Percentiles rank a stretch among this genome's conserved stretches.
These are phyloP conservation scores for Acephala macrosclerotiorum DNA, from an alignment of 2,329 filamentous ascomycete genomes.

Conservation along the genomic window DNA sequence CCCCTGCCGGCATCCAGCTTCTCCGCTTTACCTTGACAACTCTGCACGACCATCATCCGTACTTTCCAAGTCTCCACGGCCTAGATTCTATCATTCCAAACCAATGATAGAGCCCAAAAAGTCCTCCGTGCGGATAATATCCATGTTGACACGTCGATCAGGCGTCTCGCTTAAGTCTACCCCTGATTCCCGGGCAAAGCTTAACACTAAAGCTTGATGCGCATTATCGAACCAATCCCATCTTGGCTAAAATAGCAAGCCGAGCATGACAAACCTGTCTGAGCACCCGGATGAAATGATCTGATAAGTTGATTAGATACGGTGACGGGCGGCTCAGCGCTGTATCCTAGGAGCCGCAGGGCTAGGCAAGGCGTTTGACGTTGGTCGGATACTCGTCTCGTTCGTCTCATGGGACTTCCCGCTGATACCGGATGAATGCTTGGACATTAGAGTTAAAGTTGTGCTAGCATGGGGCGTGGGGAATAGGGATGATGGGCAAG, in stretches of 20 bases:
- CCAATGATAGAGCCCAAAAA: constrained; percentile 11
- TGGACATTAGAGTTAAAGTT: constrained; percentile 20
- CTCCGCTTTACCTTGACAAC: constrained; percentile 18
- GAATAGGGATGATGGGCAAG: constrained; percentile 5
- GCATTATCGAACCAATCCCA: constrained; percentile 14
- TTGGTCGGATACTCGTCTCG: constrained; percentile 23
- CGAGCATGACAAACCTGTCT: constrained; percentile 3
- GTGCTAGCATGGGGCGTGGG: background rate
- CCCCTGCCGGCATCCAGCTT: constrained; percentile 15
- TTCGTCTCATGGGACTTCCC: constrained; percentile 17
- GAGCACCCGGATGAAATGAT: constrained; percentile 6
- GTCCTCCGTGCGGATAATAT: constrained; percentile 17
- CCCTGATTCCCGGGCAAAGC: constrained; percentile 18
- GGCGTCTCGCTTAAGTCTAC: constrained; percentile 19
- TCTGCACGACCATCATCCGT: constrained; percentile 8
- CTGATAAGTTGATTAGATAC: constrained; percentile 12
- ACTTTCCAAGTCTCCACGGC: constrained; percentile 2
- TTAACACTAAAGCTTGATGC: constrained; percentile 19
- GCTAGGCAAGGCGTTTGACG: constrained; percentile 15
- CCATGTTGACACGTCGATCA: constrained; percentile 19
- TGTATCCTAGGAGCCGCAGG: background rate
- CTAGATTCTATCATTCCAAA: background rate
- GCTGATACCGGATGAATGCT: constrained; percentile 22
- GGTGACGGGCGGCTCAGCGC: constrained; percentile 12
- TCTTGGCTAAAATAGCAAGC: constrained; percentile 13